Evolutionary conservation across 169 alveolate genomes (phyloP).

Genomic region (Theileria parva): DNA sequence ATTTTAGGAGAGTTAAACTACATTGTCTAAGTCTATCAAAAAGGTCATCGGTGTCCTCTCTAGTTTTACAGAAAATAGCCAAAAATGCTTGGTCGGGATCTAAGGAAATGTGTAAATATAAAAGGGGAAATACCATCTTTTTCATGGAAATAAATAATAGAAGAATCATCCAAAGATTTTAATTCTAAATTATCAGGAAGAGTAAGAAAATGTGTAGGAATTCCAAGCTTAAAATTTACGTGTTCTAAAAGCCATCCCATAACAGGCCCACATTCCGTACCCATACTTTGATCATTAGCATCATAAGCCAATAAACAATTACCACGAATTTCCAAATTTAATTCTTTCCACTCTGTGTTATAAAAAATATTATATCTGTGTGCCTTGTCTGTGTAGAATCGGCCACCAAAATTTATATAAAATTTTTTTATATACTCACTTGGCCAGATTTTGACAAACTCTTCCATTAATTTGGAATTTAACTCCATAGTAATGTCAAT

Average conservation of each 20-base stretch:
- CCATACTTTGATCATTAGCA: constrained; percentile 8
- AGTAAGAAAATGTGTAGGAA: constrained; percentile 18
- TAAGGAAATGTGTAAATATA: not conserved
- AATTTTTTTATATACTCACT: constrained; percentile 17
- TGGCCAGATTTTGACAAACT: constrained; percentile 16
- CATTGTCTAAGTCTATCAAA: constrained; percentile 25
- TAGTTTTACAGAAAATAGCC: constrained; percentile 25
- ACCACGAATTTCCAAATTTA: constrained; percentile 47
- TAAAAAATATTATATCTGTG: constrained; percentile 36
- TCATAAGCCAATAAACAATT: constrained; percentile 50
- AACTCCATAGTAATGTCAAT: not conserved
- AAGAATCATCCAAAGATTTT: constrained; percentile 3
- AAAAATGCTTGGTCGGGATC: constrained; percentile 38
- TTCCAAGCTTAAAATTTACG: constrained; percentile 28
- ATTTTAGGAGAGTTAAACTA: constrained; percentile 50
- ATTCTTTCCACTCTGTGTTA: constrained; percentile 33
- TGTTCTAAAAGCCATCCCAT: constrained; percentile 65
- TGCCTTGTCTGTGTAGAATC: constrained; percentile 21
- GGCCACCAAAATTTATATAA: constrained; percentile 6
- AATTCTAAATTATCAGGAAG: constrained; percentile 27
- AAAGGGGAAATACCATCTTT: constrained; percentile 1
- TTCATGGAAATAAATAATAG: constrained; percentile 12
- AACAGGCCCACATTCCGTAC: constrained; percentile 30
- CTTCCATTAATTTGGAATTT: constrained; percentile 12
- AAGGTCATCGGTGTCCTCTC: constrained; percentile 17